Base-by-base conservation (phyloP, 179 eudicot genomes). In the Silene noctiflora region DNA sequence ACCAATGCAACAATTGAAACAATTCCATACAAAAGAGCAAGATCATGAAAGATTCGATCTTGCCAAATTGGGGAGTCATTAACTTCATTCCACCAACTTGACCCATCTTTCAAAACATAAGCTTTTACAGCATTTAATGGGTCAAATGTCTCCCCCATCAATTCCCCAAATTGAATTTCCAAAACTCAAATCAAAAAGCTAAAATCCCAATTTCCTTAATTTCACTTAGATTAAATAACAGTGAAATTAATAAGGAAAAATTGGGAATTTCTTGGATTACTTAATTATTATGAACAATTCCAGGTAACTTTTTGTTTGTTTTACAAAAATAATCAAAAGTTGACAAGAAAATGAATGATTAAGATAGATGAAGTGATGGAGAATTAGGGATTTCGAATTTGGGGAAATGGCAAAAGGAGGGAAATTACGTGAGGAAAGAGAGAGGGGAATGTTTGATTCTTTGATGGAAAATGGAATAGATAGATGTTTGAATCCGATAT, bases 1-100 rank as follows among this genome's bases (percentile, higher is more conserved):
- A 89, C 98, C 81, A 92, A 83, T 46, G 98, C 98, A 75, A 91
- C 85, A 17, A 71, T 75, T 22, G 98, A 84, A 58, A 94, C 93
- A 80, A 92, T 74, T 24, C 98, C 99, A 58, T 91, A 95, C 2
- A 91, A 88, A 20, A 81, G 80, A 4, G 95, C 89, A n/a, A 95
- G 89, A 56, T 84, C 55, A 80, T 89, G 91, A 78, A 93, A 95
- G 35, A 91, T 87, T 51, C 93, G 91, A 83, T 93, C 93, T 80
- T 95, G 99, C 98, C 98, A 95, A 62, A 82, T 27, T 42, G 71
- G 70, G 9, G 99, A 93, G 12, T 88, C 68, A 73, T 93, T 87
- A 17, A 95, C 44, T 4, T 80, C 71, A 60, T 84, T 85, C 99
- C 99, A 93, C 97, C 96, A 95, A 76, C 71, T 85, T 19, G 81